A percentile compares a stretch with the other conserved stretches of the same genome.
phyloP scores from a whole-genome alignment of 2,329 filamentous ascomycete genomes.

The Rhinocladiella mackenziei region DNA sequence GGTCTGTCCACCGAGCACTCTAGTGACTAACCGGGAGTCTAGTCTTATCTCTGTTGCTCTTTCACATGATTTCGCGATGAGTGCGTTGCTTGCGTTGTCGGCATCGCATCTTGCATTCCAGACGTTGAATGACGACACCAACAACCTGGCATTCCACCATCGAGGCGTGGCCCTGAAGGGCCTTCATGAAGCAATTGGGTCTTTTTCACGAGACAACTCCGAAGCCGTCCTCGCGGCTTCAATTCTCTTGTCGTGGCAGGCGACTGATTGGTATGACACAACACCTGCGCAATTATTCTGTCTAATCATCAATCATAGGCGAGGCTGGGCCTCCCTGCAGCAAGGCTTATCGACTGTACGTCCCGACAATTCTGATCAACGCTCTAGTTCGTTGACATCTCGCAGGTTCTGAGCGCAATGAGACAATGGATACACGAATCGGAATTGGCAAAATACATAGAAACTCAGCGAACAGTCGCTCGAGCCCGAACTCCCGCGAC shows the following conservation, averaged over 20 bases:
- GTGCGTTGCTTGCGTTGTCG: conserved; percentile 86
- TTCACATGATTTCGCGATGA: conserved; percentile 85
- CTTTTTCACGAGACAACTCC: conserved; percentile 79
- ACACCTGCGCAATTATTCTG: conserved; percentile 21
- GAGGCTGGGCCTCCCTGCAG: conserved; percentile 88
- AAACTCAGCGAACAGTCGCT: conserved; percentile 39
- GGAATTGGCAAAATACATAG: conserved; percentile 48
- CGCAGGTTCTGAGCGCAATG: conserved; percentile 83
- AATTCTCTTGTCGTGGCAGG: conserved; percentile 90
- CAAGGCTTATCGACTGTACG: conserved; percentile 83
- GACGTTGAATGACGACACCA: conserved; percentile 77
- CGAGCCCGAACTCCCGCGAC: conserved; percentile 36
- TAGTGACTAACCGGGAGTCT: conserved; percentile 31
- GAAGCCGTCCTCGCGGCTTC: conserved; percentile 91
- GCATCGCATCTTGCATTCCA: conserved; percentile 90
- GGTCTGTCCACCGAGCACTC: conserved; percentile 23
- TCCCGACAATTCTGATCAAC: conserved; percentile 23
- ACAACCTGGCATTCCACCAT: conserved; percentile 85
- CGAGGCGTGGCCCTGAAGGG: conserved; percentile 81
- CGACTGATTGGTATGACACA: conserved; percentile 79
- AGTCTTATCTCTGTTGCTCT: conserved; percentile 80
- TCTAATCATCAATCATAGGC: conserved; percentile 58
- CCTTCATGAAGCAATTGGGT: conserved; percentile 78
- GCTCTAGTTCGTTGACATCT: conserved; percentile 6
- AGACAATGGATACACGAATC: conserved; percentile 87